Base-by-base conservation (phyloP, 495 filamentous ascomycete genomes). In the Elaphomyces granulatus region DNA sequence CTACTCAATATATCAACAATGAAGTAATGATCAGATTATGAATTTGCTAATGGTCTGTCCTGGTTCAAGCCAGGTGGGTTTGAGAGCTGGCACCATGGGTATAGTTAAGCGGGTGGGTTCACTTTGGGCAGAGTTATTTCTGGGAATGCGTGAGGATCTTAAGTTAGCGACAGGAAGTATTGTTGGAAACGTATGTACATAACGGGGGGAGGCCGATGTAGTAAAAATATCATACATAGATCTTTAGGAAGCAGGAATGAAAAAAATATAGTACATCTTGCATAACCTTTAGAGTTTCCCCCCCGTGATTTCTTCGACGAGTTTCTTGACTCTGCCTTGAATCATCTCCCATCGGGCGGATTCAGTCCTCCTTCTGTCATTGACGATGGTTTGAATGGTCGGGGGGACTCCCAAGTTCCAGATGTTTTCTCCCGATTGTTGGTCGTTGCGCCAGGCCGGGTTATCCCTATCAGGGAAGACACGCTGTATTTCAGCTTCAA, bases 301-400 rank as follows among this genome's bases (percentile, higher is more conserved):
- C 30, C 79, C 79, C 15, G 75, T 82, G 45, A 83, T 59, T 53
- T 74, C 64, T 59, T 83, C 79, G 15, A 67, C 74, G 49, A 83
- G 67, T 55, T 66, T 70, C 62, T 66, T 72, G 46, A 81, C 60
- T 56, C 79, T 70, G 46, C 71, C 58, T 46, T 70, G 65, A 16
- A 56, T 61, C 9, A 73, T n/a, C 43, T 61, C 57, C 61, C 61
- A 68, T 45, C 50, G 56, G 49, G 44, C 43, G 33, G 46, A 38
- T 48, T 59, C 58, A 40, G 41, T 56, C 49, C 49, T 61, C 32
- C 44, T 52, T 2, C 45, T 39, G 31, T 57, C 56, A 30, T 52
- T 58, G 46, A 55, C 52, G 43, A 61, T 53, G 4, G 40, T 52
- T 37, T 60, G 50, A 17, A 78, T 63, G 32, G 69, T 70, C 32